These are phyloP conservation scores for Aphanomyces invadans DNA, from an alignment of 352 stramenopile species.

Conservation along the genomic window DNA sequence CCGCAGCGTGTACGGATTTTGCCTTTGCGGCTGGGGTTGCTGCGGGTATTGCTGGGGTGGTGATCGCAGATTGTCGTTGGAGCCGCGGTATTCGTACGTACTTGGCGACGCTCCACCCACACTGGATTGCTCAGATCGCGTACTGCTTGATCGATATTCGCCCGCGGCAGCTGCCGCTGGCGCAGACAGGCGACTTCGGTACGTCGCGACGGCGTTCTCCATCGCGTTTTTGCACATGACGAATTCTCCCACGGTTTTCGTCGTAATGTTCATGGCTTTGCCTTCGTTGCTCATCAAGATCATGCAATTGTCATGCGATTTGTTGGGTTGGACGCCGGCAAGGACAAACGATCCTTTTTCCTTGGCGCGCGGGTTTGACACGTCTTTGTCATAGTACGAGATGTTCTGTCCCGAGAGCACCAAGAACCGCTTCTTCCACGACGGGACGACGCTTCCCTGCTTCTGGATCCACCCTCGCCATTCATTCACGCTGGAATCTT, in stretches of 20 bases:
- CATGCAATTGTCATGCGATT: conserved; percentile 67
- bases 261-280: conserved; percentile 73
- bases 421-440: conserved; percentile 84
- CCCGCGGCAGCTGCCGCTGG: background rate
- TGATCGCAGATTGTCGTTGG: background rate
- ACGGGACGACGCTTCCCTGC: conserved; percentile 65
- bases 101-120: background rate
- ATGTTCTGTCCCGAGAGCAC: conserved; percentile 63
- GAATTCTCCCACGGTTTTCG: conserved; percentile 56
- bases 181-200: background rate
- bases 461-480: conserved; percentile 79
- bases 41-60: background rate
- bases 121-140: background rate
- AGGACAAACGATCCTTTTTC: conserved; percentile 68
- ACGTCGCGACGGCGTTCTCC: background rate
- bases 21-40: no score
- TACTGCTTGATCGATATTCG: background rate
- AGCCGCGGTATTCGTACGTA: background rate
- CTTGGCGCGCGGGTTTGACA: conserved; percentile 44
- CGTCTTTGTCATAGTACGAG: conserved; percentile 77
- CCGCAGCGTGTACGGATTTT: background rate
- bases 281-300: conserved; percentile 55
- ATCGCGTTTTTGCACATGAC: conserved; percentile 70
- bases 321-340: conserved; percentile 49
- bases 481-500: conserved; percentile 23